These are phyloP conservation scores for Euclidium syriacum DNA, from an alignment of 345 rosid species.

Conservation along the genomic window DNA sequence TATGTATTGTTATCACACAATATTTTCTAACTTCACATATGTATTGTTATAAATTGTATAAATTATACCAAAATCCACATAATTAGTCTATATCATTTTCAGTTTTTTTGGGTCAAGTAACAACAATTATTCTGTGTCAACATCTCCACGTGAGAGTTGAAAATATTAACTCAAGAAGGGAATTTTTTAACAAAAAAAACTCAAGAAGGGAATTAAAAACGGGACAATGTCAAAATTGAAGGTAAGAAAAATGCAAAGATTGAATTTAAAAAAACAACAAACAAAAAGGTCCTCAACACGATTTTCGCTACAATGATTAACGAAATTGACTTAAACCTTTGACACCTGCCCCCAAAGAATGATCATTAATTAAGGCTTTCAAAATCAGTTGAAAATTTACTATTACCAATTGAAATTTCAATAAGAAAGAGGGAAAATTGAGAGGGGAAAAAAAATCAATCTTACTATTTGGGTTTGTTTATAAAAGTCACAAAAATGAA, in stretches of 20 bases:
- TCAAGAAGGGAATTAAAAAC: too few species aligned
- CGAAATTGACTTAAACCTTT: background rate
- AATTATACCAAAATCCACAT: too few species aligned
- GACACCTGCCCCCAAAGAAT: background rate
- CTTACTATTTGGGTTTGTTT: too few species aligned
- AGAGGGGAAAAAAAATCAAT: too few species aligned
- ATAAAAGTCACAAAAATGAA: too few species aligned
- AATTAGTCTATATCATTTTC: background rate
- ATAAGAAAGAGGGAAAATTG: too few species aligned
- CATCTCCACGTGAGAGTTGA: constrained; percentile 21
- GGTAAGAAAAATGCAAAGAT: background rate
- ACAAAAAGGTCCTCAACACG: background rate
- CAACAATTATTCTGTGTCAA: constrained; percentile 12
- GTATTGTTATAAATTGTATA: too few species aligned
- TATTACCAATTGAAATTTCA: background rate
- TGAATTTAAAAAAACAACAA: background rate
- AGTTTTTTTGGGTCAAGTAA: background rate
- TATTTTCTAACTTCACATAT: too few species aligned
- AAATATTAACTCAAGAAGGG: background rate
- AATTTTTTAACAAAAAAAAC: too few species aligned
- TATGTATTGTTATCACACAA: too few species aligned
- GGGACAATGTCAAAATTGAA: background rate
- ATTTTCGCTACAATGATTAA: constrained; percentile 14
- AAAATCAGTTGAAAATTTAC: background rate
- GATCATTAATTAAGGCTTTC: background rate